A percentile compares a stretch with the other conserved stretches of the same genome.
Evolutionary conservation across 2,329 filamentous ascomycete genomes (phyloP).

Genomic region (Penicillium fuscoglaucum): DNA sequence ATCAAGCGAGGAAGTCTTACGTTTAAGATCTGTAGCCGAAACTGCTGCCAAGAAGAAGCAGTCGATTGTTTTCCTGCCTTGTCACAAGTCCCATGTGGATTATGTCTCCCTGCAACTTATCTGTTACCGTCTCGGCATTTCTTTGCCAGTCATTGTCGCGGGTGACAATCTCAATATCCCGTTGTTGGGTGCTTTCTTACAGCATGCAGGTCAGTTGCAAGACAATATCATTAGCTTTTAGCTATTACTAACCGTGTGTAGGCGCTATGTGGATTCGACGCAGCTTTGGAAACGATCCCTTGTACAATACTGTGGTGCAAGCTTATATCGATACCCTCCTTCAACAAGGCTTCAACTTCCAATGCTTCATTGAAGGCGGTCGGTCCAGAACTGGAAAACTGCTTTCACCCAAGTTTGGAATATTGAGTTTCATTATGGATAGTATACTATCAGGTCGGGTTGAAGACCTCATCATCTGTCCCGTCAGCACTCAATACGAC

Average conservation of each 20-base stretch:
- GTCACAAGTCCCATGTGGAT: conserved; percentile 92
- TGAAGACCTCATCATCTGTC: conserved; percentile 87
- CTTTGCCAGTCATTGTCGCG: conserved; percentile 85
- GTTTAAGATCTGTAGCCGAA: conserved; percentile 77
- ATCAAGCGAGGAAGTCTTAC: conserved; percentile 86
- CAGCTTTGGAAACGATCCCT: conserved; percentile 84
- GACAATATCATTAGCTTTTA: neutral
- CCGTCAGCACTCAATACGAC: conserved; percentile 96
- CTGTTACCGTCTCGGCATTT: conserved; percentile 88
- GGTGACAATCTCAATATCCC: conserved; percentile 97
- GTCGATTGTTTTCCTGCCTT: conserved; percentile 93
- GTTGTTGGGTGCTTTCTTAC: conserved; percentile 81
- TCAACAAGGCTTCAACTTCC: conserved; percentile 88
- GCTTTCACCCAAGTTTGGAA: conserved; percentile 91
- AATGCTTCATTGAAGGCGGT: conserved; percentile 97
- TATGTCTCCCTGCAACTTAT: conserved; percentile 94
- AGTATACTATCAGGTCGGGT: conserved; percentile 85
- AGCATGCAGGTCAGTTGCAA: conserved; percentile 69
- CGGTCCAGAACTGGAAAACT: conserved; percentile 92
- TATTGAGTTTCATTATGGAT: conserved; percentile 87
- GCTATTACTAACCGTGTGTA: conserved; percentile 27
- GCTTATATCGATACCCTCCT: conserved; percentile 91
- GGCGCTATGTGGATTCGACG: conserved; percentile 94
- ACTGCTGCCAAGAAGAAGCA: conserved; percentile 83
- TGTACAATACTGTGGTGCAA: conserved; percentile 93